Conservation (phyloP, 202 grass and related monocot genomes). For the Schoenoplectus triqueter region DNA sequence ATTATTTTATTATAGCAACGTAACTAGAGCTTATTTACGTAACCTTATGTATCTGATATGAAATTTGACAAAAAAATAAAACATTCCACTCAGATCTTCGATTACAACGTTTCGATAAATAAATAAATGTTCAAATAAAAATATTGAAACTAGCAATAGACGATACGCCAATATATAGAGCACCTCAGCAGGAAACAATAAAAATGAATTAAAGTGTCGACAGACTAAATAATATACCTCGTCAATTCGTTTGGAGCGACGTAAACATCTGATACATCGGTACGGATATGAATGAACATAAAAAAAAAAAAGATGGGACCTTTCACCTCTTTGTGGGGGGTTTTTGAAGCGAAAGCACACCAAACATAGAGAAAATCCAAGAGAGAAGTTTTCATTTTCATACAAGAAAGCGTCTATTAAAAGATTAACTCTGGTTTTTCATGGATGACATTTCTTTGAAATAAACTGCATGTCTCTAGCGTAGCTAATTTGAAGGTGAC, state of each 20-base stretch:
- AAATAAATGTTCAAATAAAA: not conserved
- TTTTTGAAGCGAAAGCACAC: constrained; percentile 34
- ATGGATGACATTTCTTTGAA: not conserved
- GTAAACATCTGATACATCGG: constrained; percentile 14
- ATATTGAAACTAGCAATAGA: not conserved
- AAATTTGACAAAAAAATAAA: not conserved
- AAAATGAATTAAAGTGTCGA: not conserved
- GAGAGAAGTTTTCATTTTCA: not conserved
- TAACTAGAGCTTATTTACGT: not conserved
- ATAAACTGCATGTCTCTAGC: not conserved
- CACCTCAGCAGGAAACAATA: constrained; percentile 14
- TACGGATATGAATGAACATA: constrained; percentile 1
- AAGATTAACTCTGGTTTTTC: constrained; percentile 28
- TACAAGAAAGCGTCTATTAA: not conserved
- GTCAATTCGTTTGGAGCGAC: constrained; percentile 9
- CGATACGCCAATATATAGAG: not conserved
- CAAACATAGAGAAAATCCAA: constrained; percentile 9
- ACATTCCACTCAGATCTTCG: not conserved
- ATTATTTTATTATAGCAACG: too few species aligned
- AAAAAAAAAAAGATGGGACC: constrained; percentile 4
- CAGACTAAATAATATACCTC: not conserved
- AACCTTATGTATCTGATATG: not conserved
- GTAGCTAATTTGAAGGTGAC: constrained; percentile 12
- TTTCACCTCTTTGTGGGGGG: constrained; percentile 15
- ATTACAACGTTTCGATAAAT: not conserved